phyloP scores from a whole-genome alignment of 257 asterid species.

The Gardenia jasminoides region DNA sequence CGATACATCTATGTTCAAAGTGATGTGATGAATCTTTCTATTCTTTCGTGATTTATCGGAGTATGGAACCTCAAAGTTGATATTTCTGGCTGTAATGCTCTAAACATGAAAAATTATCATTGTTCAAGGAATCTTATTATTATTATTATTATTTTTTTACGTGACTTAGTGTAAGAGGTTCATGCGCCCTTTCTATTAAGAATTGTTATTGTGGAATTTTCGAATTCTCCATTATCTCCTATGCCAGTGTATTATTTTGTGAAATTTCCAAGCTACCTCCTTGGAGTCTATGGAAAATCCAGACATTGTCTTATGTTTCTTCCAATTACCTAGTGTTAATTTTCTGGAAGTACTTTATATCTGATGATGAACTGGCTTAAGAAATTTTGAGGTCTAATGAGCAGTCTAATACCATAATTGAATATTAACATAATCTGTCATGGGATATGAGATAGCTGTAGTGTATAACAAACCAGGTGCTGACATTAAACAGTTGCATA shows the following conservation, averaged over 20 bases:
- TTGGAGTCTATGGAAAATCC: background rate
- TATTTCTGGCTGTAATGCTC: background rate
- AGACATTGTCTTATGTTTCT: background rate
- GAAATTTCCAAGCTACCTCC: background rate
- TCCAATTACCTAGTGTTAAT: background rate
- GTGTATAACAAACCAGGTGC: too few species aligned
- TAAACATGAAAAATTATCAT: background rate
- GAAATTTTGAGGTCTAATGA: background rate
- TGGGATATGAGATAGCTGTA: background rate
- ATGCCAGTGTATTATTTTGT: background rate
- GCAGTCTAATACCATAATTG: background rate
- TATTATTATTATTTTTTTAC: background rate
- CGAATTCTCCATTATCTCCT: background rate
- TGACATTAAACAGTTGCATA: background rate
- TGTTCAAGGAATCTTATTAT: background rate
- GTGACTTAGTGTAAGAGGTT: background rate
- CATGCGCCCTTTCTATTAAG: background rate
- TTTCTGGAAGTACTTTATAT: background rate
- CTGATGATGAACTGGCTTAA: background rate
- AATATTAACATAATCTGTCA: background rate
- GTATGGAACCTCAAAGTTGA: constrained; percentile 8
- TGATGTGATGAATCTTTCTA: background rate
- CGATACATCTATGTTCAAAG: background rate
- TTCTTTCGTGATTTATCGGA: background rate
- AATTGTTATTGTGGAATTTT: background rate